Evolutionary conservation across 2,329 filamentous ascomycete genomes (phyloP).

Genomic region (Plenodomus lindquistii): DNA sequence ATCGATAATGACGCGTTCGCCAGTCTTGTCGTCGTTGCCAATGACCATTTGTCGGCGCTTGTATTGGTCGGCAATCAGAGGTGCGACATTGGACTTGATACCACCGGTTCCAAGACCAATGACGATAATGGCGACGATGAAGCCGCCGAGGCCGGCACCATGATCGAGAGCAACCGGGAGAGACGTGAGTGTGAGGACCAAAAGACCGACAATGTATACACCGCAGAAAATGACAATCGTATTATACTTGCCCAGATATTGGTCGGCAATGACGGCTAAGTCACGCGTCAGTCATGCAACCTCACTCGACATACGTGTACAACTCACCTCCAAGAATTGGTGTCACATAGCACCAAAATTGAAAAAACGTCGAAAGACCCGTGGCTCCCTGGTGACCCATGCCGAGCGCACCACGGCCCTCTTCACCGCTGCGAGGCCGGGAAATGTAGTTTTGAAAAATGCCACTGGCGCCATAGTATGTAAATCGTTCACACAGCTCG

Average conservation of each 20-base stretch:
- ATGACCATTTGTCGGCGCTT: conserved; percentile 48
- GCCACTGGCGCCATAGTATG: conserved; percentile 53
- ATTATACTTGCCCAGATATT: conserved; percentile 71
- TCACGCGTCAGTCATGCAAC: conserved; percentile 19
- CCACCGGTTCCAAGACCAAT: conserved; percentile 76
- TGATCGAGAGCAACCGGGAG: conserved; percentile 66
- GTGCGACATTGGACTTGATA: conserved; percentile 77
- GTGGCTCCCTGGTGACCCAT: conserved; percentile 52
- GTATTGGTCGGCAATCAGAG: conserved; percentile 56
- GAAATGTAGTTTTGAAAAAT: conserved; percentile 57
- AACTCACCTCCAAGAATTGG: conserved; percentile 4
- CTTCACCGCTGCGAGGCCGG: conserved; percentile 42
- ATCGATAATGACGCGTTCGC: conserved; percentile 53
- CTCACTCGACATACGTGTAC: neutral
- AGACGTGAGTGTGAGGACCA: conserved; percentile 68
- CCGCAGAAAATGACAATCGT: conserved; percentile 70
- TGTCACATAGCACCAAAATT: conserved; percentile 45
- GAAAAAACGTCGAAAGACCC: conserved; percentile 52
- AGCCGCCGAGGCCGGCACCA: conserved; percentile 65
- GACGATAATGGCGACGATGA: conserved; percentile 64
- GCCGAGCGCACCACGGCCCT: conserved; percentile 48
- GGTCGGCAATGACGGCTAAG: conserved; percentile 64
- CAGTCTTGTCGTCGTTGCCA: conserved; percentile 47
- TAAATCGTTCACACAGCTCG: conserved; percentile 56
- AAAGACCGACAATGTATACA: conserved; percentile 68